Conservation (phyloP, 768 basidiomycete species). For the Amanita fuliginea region DNA sequence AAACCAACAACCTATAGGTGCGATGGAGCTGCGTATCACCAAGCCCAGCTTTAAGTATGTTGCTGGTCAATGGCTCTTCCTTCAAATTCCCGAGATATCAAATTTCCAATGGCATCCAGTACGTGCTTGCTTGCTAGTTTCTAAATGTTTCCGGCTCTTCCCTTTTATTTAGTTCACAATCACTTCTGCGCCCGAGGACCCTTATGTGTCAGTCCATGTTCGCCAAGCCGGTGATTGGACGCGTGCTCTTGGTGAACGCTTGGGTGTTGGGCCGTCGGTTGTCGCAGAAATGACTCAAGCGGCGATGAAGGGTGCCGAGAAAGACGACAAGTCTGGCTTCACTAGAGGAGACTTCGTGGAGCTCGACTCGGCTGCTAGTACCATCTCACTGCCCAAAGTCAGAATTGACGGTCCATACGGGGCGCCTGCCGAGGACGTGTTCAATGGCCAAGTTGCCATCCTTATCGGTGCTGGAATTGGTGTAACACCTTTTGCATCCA, state of each 20-base stretch:
- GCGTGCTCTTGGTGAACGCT: slow-evolving; percentile 69
- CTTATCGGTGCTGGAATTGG: slow-evolving; percentile 92
- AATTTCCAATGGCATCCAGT: slow-evolving; percentile 92
- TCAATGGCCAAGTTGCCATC: slow-evolving; percentile 78
- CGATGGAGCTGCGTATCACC: slow-evolving; percentile 87
- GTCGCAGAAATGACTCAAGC: slow-evolving; percentile 71
- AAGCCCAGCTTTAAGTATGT: slow-evolving; percentile 91
- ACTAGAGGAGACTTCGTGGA: slow-evolving; percentile 77
- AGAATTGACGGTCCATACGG: slow-evolving; percentile 90
- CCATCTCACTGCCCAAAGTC: slow-evolving; percentile 51
- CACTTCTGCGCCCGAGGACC: slow-evolving; percentile 90
- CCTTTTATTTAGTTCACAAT: slow-evolving; percentile 65
- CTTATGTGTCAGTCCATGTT: slow-evolving; percentile 86
- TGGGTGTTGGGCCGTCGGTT: slow-evolving; percentile 70
- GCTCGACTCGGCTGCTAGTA: slow-evolving; percentile 40
- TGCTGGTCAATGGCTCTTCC: slow-evolving; percentile 85
- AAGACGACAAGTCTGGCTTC: slow-evolving; percentile 34
- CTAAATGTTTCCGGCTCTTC: not conserved
- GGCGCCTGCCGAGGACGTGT: slow-evolving; percentile 88
- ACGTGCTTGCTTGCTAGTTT: slow-evolving; percentile 20
- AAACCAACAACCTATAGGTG: slow-evolving; percentile 32
- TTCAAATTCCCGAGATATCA: slow-evolving; percentile 82
- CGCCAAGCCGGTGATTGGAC: slow-evolving; percentile 92
- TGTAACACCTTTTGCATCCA: slow-evolving; percentile 92
- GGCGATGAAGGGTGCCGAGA: slow-evolving; percentile 69